A percentile compares a stretch with the other conserved stretches of the same genome.
Conservation (phyloP, 1,284 basidiomycete species). For the Leccinum subspadiceum region DNA sequence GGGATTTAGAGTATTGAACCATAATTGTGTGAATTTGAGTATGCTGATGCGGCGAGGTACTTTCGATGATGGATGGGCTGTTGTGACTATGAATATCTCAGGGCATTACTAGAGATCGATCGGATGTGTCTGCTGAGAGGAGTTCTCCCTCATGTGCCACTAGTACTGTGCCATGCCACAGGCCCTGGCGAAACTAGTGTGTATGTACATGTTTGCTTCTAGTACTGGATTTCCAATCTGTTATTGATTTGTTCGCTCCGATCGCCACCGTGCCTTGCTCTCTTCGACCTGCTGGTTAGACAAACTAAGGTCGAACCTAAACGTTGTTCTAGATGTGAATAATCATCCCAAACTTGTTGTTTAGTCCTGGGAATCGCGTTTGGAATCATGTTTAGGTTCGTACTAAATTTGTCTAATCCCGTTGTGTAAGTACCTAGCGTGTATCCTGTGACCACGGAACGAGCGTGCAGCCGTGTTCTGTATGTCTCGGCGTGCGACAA, state of each 20-base stretch:
- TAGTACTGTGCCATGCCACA: no score
- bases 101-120: not conserved
- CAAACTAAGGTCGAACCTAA: no score
- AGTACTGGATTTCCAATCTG: not conserved
- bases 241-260: no score
- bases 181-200: not conserved
- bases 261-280: not conserved
- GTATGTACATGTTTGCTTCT: not conserved
- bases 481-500: constrained; percentile 1
- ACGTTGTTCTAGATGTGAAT: no score
- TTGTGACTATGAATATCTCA: not conserved
- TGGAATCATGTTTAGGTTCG: no score
- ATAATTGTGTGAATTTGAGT: not conserved
- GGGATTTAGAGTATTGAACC: not conserved
- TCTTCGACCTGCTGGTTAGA: not conserved
- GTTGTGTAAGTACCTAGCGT: not conserved
- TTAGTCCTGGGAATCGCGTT: no score
- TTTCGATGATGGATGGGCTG: not conserved
- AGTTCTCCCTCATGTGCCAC: no score
- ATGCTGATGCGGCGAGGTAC: not conserved
- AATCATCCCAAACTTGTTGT: no score
- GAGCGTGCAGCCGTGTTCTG: not conserved
- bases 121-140: not conserved
- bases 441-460: not conserved
- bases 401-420: not conserved